These are phyloP conservation scores for Dispira parvispora DNA, from an alignment of 192 early-diverging fungal species.

Conservation along the genomic window DNA sequence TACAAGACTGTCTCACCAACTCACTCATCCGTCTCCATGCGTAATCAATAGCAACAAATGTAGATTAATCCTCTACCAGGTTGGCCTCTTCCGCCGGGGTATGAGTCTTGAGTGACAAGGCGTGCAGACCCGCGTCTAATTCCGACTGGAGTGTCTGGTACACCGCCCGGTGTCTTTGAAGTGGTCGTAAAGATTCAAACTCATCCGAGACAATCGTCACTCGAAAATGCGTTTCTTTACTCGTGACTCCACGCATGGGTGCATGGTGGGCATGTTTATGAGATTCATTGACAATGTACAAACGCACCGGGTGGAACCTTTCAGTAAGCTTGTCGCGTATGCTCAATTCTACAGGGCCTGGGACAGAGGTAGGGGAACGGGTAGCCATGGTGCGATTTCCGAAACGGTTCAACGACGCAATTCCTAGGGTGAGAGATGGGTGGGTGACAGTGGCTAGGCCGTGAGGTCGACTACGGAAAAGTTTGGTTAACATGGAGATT, in stretches of 20 bases:
- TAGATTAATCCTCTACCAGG: no score
- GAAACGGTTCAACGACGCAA: no score
- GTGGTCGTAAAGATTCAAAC: slow-evolving; percentile 28
- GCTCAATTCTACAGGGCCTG: slow-evolving; percentile 1
- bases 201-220: slow-evolving; percentile 51
- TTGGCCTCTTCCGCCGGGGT: slow-evolving; percentile 39
- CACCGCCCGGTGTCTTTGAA: slow-evolving; percentile 50
- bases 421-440: no score
- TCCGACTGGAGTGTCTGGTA: slow-evolving; percentile 54
- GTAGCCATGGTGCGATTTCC: no score
- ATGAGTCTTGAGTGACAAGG: slow-evolving; percentile 59
- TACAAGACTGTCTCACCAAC: no score
- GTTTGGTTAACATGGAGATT: no score
- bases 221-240: slow-evolving; percentile 71
- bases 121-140: slow-evolving; percentile 58
- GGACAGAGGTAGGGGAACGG: no score
- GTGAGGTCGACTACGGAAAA: no score
- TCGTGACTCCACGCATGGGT: slow-evolving; percentile 63
- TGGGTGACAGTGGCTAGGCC: no score
- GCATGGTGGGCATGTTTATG: slow-evolving; percentile 65
- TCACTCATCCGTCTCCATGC: no score
- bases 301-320: slow-evolving; percentile 31
- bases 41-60: no score
- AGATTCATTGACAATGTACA: slow-evolving; percentile 67
- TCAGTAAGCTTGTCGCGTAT: slow-evolving; percentile 18